Percentiles rank a stretch among this genome's conserved stretches.
Conservation (phyloP, 1,284 basidiomycete genomes). For the Puccinia triticina region DNA sequence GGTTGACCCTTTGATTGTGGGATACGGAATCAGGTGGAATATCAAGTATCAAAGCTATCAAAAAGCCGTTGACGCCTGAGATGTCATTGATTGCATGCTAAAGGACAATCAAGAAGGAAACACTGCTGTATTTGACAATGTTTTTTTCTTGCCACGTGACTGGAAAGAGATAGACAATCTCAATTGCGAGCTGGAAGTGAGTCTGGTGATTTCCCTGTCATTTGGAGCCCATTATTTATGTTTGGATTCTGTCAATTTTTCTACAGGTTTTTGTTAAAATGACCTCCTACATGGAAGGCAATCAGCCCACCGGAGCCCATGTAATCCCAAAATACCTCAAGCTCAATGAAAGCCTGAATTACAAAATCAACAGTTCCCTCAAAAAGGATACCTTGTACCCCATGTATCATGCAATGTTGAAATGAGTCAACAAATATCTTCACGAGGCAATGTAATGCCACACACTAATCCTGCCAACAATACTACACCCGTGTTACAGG, state of each 20-base stretch:
- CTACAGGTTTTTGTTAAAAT: slow-evolving; percentile 4
- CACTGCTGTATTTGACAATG: neutral
- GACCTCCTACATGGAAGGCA: neutral
- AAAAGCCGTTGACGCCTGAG: neutral
- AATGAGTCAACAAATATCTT: slow-evolving; percentile 18
- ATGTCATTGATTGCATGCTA: too few species aligned
- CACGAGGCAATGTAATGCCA: neutral
- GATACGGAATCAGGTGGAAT: slow-evolving; percentile 15
- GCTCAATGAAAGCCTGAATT: neutral
- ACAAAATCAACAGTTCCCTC: neutral
- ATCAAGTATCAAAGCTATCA: neutral
- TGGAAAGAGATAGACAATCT: slow-evolving; percentile 6
- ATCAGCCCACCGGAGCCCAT: neutral
- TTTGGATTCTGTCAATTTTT: neutral
- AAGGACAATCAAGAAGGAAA: neutral
- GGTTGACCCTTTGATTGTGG: slow-evolving; percentile 6
- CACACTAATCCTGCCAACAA: neutral
- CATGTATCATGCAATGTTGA: slow-evolving; percentile 10
- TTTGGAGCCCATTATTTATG: neutral
- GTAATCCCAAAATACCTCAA: too few species aligned
- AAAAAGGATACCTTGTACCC: neutral
- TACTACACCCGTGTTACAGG: neutral
- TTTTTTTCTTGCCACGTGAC: neutral
- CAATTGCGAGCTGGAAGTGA: neutral
- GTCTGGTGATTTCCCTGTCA: neutral